Percentiles rank a stretch among this genome's conserved stretches.
Evolutionary conservation across 2,329 filamentous ascomycete genomes (phyloP).

Genomic region (Kalaharituber pfeilii): DNA sequence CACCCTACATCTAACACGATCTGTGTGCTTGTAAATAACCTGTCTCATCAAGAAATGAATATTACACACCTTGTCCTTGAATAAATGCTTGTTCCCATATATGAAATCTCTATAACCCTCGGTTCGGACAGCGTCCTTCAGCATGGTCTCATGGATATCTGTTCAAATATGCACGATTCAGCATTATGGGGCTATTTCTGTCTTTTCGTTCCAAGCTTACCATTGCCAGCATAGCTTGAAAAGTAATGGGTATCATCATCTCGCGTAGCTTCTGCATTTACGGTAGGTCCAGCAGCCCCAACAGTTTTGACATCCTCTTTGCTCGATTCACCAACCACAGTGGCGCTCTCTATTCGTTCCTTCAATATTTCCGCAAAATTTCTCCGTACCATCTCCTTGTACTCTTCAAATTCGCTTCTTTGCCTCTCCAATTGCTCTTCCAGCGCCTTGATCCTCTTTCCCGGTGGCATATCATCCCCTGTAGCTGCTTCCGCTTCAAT

Average conservation of each 20-base stretch:
- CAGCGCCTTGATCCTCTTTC: conserved; percentile 28
- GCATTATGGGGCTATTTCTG: conserved; percentile 8
- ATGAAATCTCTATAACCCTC: conserved; percentile 91
- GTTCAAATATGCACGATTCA: too few relatives aligned
- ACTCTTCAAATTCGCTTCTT: conserved; percentile 29
- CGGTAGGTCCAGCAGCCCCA: conserved; percentile 31
- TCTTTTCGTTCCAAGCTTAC: conserved; percentile 33
- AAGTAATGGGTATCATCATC: conserved; percentile 46
- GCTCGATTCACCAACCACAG: conserved; percentile 13
- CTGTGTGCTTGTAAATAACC: not conserved
- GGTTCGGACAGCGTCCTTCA: conserved; percentile 76
- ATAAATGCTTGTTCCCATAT: conserved; percentile 75
- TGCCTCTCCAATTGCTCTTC: conserved; percentile 27
- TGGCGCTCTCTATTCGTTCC: conserved; percentile 20
- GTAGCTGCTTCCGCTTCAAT: conserved; percentile 12
- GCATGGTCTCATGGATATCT: conserved; percentile 92
- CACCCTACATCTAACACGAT: conserved; percentile 80
- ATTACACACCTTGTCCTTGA: conserved; percentile 50
- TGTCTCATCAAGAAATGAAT: not conserved
- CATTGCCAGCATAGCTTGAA: conserved; percentile 48
- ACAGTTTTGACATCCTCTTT: conserved; percentile 28
- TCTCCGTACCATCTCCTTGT: conserved; percentile 28
- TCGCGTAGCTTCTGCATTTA: conserved; percentile 21
- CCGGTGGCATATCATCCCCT: conserved; percentile 22
- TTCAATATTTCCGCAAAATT: conserved; percentile 30